Evolutionary conservation across 768 basidiomycete species (phyloP).

Genomic region (Naganishia kalamii): DNA sequence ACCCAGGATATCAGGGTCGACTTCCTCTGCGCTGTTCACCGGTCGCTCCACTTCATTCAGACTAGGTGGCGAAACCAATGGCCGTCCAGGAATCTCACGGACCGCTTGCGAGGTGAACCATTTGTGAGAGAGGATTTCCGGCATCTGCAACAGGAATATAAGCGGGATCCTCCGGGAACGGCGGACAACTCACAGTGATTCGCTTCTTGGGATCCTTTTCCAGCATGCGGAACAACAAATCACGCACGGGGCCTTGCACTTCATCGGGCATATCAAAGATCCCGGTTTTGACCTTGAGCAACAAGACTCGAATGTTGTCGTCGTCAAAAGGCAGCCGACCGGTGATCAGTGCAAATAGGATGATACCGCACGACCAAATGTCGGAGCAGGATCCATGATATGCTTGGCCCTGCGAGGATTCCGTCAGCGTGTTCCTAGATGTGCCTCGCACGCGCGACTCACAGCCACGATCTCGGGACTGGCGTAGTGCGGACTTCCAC

Average conservation of each 20-base stretch:
- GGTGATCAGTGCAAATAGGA: slow-evolving; percentile 78
- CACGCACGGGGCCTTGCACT: slow-evolving; percentile 63
- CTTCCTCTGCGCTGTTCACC: slow-evolving; percentile 57
- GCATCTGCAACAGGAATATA: slow-evolving; percentile 49
- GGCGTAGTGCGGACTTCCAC: slow-evolving; percentile 92
- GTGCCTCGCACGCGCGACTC: slow-evolving; percentile 10
- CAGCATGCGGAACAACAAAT: slow-evolving; percentile 75
- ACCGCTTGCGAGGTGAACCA: slow-evolving; percentile 60
- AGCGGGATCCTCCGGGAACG: background rate
- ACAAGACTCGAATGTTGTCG: slow-evolving; percentile 67
- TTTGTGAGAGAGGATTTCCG: slow-evolving; percentile 70
- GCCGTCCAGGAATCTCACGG: slow-evolving; percentile 43
- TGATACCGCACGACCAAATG: slow-evolving; percentile 95
- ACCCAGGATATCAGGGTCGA: slow-evolving; percentile 82
- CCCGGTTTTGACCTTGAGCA: slow-evolving; percentile 72
- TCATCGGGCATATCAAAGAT: slow-evolving; percentile 66
- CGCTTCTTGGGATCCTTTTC: slow-evolving; percentile 64
- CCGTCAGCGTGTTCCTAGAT: background rate
- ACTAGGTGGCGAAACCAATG: slow-evolving; percentile 52
- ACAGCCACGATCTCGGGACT: slow-evolving; percentile 75
- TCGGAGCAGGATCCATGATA: slow-evolving; percentile 86
- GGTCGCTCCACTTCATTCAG: slow-evolving; percentile 66
- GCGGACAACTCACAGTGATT: slow-evolving; percentile 54
- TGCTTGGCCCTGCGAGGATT: slow-evolving; percentile 54
- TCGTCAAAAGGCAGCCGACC: slow-evolving; percentile 90